These are phyloP conservation scores for Agaricus sinodeliciosus DNA, from an alignment of 768 basidiomycete genomes.

Conservation along the genomic window DNA sequence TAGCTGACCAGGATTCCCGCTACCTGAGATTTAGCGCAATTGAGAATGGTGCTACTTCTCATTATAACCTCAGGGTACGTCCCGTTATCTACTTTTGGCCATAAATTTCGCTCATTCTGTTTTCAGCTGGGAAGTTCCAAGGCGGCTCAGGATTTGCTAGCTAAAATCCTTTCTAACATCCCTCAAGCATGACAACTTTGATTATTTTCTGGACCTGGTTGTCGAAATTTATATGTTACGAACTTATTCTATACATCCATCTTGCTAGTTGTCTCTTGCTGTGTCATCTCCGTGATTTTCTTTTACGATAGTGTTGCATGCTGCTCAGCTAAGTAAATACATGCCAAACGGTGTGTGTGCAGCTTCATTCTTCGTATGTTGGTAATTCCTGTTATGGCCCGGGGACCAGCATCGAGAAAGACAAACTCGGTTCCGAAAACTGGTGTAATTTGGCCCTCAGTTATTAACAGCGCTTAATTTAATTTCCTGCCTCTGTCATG, in stretches of 20 bases:
- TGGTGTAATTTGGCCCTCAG: too few relatives aligned
- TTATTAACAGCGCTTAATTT: too few relatives aligned
- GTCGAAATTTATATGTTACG: slow-evolving; percentile 8
- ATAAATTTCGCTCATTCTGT: slow-evolving; percentile 1
- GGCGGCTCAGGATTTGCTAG: slow-evolving; percentile 63
- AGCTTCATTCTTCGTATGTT: too few relatives aligned
- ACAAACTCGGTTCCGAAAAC: too few relatives aligned
- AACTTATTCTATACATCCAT: slow-evolving; percentile 2
- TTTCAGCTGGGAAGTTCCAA: slow-evolving; percentile 59
- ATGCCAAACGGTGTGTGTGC: too few relatives aligned
- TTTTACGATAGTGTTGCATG: not conserved
- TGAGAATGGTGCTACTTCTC: slow-evolving; percentile 50
- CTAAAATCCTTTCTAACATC: slow-evolving; percentile 45
- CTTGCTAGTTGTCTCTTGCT: slow-evolving; percentile 10
- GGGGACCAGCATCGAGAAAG: too few relatives aligned
- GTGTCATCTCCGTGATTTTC: slow-evolving; percentile 4
- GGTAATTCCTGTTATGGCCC: too few relatives aligned
- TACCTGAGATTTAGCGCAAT: slow-evolving; percentile 74
- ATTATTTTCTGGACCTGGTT: not conserved
- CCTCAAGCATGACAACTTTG: slow-evolving; percentile 26
- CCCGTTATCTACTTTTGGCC: slow-evolving; percentile 11
- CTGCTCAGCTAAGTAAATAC: not conserved
- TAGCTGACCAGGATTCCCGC: slow-evolving; percentile 66
- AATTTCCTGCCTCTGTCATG: too few relatives aligned
- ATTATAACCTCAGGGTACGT: slow-evolving; percentile 72